Conservation (phyloP, 768 basidiomycete species). For the Suillus subluteus region DNA sequence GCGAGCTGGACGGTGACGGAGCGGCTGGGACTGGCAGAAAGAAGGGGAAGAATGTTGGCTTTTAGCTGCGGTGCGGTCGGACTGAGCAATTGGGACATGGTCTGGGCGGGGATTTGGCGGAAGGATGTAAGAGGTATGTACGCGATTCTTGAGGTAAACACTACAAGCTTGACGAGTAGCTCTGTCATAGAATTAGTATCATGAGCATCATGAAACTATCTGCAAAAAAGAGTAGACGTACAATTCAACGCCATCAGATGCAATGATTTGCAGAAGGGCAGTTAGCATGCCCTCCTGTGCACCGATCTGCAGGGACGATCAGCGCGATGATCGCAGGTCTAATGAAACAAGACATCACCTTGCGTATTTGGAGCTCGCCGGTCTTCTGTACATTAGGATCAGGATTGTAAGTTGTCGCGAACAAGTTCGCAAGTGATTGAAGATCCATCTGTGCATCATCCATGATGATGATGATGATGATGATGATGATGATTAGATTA, state of each 20-base stretch:
- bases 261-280: slow-evolving; percentile 86
- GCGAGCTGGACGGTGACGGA: slow-evolving; percentile 78
- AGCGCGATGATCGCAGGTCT: slow-evolving; percentile 6
- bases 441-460: slow-evolving; percentile 59
- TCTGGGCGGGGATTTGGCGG: slow-evolving; percentile 52
- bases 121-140: slow-evolving; percentile 65
- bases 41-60: slow-evolving; percentile 63
- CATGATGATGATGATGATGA: slow-evolving; percentile 7
- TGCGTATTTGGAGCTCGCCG: slow-evolving; percentile 86
- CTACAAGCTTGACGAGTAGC: slow-evolving; percentile 83
- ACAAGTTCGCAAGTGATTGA: slow-evolving; percentile 75
- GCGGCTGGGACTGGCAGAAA: slow-evolving; percentile 68
- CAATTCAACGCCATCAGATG: slow-evolving; percentile 75
- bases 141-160: slow-evolving; percentile 91
- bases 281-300: slow-evolving; percentile 81
- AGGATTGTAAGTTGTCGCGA: slow-evolving; percentile 77
- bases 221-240: slow-evolving; percentile 42
- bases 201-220: neutral
- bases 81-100: slow-evolving; percentile 58
- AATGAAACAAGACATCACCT: slow-evolving; percentile 45
- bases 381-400: slow-evolving; percentile 88
- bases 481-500: neutral
- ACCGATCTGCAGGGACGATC: slow-evolving; percentile 56
- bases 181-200: slow-evolving; percentile 38
- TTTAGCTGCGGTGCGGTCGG: slow-evolving; percentile 80